Evolutionary conservation across 495 filamentous ascomycete genomes (phyloP), one percentile per base, ranked within the genome.

Genomic region (Tuber aestivum): DNA sequence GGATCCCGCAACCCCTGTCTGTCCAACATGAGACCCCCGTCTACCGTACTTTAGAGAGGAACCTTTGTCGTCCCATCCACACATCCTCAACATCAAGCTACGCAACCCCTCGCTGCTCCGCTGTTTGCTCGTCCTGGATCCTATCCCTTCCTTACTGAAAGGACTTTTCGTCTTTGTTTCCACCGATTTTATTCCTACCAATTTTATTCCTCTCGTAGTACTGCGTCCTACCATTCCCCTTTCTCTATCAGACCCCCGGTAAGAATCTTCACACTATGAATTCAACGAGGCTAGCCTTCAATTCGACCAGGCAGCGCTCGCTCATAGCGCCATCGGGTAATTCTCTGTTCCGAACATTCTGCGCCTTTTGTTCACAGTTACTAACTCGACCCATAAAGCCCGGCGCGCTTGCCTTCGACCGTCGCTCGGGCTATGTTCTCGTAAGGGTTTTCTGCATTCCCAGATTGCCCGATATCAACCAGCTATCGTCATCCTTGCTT

Each of bases 401-500:
- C 80, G 83, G 12, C 84, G 83, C n/a, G 70, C 81, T 41, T 79
- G 75, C 79, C 72, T 83, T 83, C 79, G 73, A 82, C 35, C 83
- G 83, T 70, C 83, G 82, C 77, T 86, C 82, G 72, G 71, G 71
- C 35, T 71, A 78, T 48, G 83, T 83, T 23, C 83, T 83, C 41
- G 83, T 85, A 44, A 85, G 85, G 71, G 86, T 88, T 68, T 87
- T 86, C 79, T 87, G 84, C 82, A 86, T 91, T 87, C 87, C 44
- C 87, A 87, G 72, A 88, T 89, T 84, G 86, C 86, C 68, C 86
- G 87, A 79, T 85, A 84, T 74, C 83, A 91, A 50, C 87, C 90
- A 78, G 14, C 86, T 90, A 69, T 91, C 89, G 16, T 89, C 93
- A 72, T 85, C 92, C 75, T 88, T 93, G 41, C 90, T 91, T 45